Evolutionary conservation across 108 stramenopile species (phyloP), one percentile per base, ranked within the genome.

Genomic region (Skeletonema costatum): DNA sequence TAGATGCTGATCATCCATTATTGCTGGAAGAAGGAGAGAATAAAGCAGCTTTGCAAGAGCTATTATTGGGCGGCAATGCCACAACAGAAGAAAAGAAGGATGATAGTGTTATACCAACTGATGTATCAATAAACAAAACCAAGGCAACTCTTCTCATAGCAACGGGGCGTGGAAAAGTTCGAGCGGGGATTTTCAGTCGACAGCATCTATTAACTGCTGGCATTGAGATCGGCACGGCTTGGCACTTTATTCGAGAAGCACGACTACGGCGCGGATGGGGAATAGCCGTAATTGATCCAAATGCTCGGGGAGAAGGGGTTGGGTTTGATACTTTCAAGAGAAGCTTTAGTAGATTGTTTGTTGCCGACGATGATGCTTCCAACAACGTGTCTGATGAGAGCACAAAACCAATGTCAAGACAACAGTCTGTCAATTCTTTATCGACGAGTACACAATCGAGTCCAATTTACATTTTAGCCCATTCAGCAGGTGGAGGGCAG

Each of bases 1-100:
- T 91, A 3, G 87, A 88, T 62, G 32, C 10, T 48, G 70, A 83
- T 62, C 76, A 86, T 74, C 80, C 48, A 53, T 61, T 79, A 16
- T 32, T 53, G 16, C 31, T 66, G 1, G 77, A 78, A 44, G 70
- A 71, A 46, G 48, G 21, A 35, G 70, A 66, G 64, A 61, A 64
- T 64, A 48, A 25, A 0, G 21, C 5, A 3, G 62, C 39, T 1
- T 44, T 71, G 42, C 46, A 79, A 42, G 66, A 73, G 17, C 12
- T 79, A 32, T 44, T 72, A 31, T 31, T 30, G 8, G 70, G 16
- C 0, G 59, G 12, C 2, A 13, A 3, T 30, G 70, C 13, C 3
- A 13, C 19, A 51, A 3, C 17, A 51, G 50, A 51, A 51, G 50
- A 51, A 19, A 51, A 51, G 50, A 51, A 51, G 17, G 31, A 68